Percentiles rank a stretch among this genome's conserved stretches.
These are phyloP conservation scores for Dysphania ambrosioides DNA, from an alignment of 148 eudicot species.

Conservation along the genomic window DNA sequence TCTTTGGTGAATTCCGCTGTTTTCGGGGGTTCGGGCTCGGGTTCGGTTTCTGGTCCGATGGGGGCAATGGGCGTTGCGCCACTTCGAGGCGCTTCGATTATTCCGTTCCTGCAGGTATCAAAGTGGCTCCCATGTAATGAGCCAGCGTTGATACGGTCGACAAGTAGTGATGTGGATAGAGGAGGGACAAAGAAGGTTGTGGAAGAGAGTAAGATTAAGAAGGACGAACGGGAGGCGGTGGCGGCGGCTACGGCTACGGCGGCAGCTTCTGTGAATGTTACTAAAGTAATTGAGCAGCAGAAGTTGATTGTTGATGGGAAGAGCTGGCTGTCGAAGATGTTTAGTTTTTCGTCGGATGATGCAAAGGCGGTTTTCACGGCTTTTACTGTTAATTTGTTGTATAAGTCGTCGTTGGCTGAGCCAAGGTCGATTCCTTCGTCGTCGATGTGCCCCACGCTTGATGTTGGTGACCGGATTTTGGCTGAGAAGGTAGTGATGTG, in stretches of 20 bases:
- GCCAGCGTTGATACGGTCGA: slow-evolving; percentile 25
- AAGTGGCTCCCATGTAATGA: slow-evolving; percentile 75
- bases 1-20: slow-evolving; percentile 44
- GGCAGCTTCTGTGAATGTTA: slow-evolving; percentile 16
- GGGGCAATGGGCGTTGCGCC: slow-evolving; percentile 49
- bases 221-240: too few relatives aligned
- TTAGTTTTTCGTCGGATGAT: slow-evolving; percentile 57
- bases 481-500: slow-evolving; percentile 70
- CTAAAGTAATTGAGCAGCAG: neutral
- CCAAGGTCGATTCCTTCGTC: slow-evolving; percentile 79
- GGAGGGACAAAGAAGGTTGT: slow-evolving; percentile 29
- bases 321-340: slow-evolving; percentile 41
- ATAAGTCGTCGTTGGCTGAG: slow-evolving; percentile 67
- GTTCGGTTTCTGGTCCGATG: slow-evolving; percentile 14
- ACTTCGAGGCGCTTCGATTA: slow-evolving; percentile 42
- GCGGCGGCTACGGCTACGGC: too few relatives aligned
- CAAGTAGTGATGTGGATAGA: slow-evolving; percentile 36
- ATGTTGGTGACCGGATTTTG: slow-evolving; percentile 76
- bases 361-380: slow-evolving; percentile 82
- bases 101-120: slow-evolving; percentile 55
- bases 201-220: neutral
- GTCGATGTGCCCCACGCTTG: slow-evolving; percentile 82
- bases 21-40: slow-evolving; percentile 19
- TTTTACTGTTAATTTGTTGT: slow-evolving; percentile 60
- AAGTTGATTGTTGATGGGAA: slow-evolving; percentile 14